Base-by-base conservation (phyloP, 2,329 filamentous ascomycete genomes). In the Zalaria sp. region DNA sequence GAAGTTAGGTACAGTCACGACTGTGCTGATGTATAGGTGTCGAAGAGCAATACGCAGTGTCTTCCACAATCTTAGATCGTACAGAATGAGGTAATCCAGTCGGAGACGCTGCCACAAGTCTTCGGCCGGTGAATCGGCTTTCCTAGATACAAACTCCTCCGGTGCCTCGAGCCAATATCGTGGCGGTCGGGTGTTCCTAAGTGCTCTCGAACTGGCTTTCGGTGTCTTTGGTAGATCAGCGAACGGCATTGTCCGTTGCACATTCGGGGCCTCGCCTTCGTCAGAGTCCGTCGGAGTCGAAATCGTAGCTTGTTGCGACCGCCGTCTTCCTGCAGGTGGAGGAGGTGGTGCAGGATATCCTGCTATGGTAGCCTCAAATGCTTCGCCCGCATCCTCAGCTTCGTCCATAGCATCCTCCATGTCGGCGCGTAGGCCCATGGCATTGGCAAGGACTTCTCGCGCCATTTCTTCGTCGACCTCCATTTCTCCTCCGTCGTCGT, bases 61-160 rank as follows among this genome's bases (percentile, higher is more conserved):
- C 64, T 98, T 98, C 91, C 91, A 98, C 72, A 98, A 78, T 35
- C 91, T 73, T 40, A 98, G 65, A 58, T 98, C 91, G 57, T 94
- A 98, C 5, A 98, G 69, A 27, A 98, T 85, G 56, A 98, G 73
- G 76, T 86, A 94, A 61, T 98, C 91, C 4, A 98, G 69, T 28
- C 91, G 81, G 8, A 96, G 83, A 28, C 88, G 80, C 56, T 89
- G 79, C 65, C 86, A 87, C 4, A 98, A 71, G 54, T 98, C 83
- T 59, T 98, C 91, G 41, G 82, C 10, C 76, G 71, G 38, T 80
- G 80, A 5, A 81, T 65, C 41, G 72, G 73, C 28, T 40, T 50
- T 45, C 5, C 51, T 49, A n/a, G 44, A 47, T 37, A 47, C 48
- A 57, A 83, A 89, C 28, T 73, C 73, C 11, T 73, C 67, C 5